phyloP scores from a whole-genome alignment of 768 basidiomycete species.

The Suillus brevipes region DNA sequence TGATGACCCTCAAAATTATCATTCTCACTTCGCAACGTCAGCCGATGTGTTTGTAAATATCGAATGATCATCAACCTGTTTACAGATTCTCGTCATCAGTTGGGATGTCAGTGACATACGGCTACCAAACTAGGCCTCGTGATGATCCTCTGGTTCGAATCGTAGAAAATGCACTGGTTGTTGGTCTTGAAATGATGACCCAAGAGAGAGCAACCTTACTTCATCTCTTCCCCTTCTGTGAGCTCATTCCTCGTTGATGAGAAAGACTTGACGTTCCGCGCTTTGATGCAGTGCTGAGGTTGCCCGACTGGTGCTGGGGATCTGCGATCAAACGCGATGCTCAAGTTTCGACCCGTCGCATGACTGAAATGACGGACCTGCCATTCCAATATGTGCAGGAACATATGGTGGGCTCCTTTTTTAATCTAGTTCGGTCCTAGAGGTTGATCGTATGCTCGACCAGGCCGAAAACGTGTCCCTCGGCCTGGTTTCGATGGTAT shows the following conservation, averaged over 20 bases:
- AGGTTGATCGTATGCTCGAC: rapidly evolving
- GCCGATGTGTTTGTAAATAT: conserved; percentile 6
- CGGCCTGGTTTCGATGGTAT: conserved; percentile 12
- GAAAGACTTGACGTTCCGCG: neutral
- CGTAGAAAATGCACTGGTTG: neutral
- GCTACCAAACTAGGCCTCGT: neutral
- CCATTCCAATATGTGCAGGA: conserved; percentile 10
- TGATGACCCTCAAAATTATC: conserved; percentile 30
- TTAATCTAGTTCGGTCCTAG: too few species aligned
- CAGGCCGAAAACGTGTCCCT: neutral
- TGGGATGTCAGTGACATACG: conserved; percentile 5
- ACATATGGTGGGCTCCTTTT: conserved; percentile 6
- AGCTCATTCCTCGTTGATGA: conserved; percentile 10
- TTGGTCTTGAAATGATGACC: neutral
- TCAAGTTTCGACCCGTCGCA: neutral
- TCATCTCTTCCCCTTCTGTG: conserved; percentile 7
- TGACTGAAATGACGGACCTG: neutral
- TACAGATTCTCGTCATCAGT: conserved; percentile 10
- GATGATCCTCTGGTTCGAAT: conserved; percentile 6
- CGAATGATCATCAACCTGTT: neutral
- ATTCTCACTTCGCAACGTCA: conserved; percentile 19
- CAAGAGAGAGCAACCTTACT: conserved; percentile 7
- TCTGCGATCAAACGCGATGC: conserved; percentile 12
- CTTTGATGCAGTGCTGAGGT: conserved; percentile 6
- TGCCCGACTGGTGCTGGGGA: conserved; percentile 17